Evolutionary conservation across 2,329 filamentous ascomycete genomes (phyloP), one percentile per base, ranked within the genome.

Genomic region (Fusarium redolens): DNA sequence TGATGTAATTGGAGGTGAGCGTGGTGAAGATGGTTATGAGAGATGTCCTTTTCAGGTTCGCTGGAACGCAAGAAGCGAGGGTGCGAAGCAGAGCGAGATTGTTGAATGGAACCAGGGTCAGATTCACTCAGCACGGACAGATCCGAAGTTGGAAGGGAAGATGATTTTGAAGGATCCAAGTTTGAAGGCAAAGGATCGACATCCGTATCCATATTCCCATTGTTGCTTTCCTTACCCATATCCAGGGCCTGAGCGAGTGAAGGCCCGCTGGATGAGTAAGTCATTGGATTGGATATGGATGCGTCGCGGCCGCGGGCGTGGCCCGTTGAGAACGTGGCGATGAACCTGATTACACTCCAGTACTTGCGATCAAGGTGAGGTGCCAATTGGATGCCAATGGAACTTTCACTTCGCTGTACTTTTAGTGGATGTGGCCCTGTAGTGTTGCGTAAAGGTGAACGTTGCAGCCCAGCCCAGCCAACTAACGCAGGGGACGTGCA

Each of bases 241-340:
- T 74, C 67, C 59, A 77, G 75, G 78, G 79, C 75, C 79, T 82
- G 81, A 81, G 79, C 74, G 80, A 81, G 80, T 80, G 80, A 82
- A 82, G 81, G 74, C 80, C 78, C 73, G 74, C 68, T 79, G 69
- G 74, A 75, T 75, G 73, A 78, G 73, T 78, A 80, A 78, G 81
- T 81, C 81, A 82, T 82, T 52, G 69, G 56, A 71, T 65, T 47
- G 44, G 61, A 51, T 51, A 61, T 61, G 64, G 63, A 63, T 68
- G 72, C 71, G 64, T 71, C 65, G 75, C 71, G 76, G 75, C 75
- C 72, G 77, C 76, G 75, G 75, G 62, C 70, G 74, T 77, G 69
- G 70, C 75, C 75, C 73, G 64, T 68, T 65, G 68, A 52, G 48
- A 68, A 68, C 60, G 73, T 77, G 75, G 75, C 75, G 75, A 77